phyloP scores from a whole-genome alignment of 1,284 basidiomycete genomes.

The Ceratobasidium sp. region DNA sequence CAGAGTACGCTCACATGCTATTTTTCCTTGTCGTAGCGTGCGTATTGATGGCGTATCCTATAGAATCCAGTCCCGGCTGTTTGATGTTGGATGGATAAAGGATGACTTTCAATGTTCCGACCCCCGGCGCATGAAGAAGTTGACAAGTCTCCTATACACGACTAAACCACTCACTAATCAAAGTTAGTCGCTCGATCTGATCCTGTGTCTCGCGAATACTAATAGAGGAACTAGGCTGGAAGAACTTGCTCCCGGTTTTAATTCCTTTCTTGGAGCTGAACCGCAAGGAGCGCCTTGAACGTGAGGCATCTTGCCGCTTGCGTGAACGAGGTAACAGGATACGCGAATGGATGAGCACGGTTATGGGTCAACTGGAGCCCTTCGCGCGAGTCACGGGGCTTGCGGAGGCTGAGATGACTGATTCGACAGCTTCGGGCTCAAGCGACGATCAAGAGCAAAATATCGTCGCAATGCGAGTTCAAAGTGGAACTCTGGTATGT shows the following conservation, averaged over 20 bases:
- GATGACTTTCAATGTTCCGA: slow-evolving; percentile 1
- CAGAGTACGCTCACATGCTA: slow-evolving; percentile 2
- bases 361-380: too few species aligned
- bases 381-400: too few species aligned
- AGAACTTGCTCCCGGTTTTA: background rate
- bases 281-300: background rate
- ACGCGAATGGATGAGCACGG: background rate
- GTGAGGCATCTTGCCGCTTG: background rate
- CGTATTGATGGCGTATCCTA: background rate
- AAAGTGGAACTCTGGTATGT: too few species aligned
- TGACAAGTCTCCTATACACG: background rate
- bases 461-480: too few species aligned
- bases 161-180: slow-evolving; percentile 17
- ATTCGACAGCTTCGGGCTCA: too few species aligned
- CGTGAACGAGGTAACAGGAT: background rate
- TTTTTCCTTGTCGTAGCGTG: background rate
- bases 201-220: background rate
- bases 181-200: background rate
- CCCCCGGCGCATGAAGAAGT: background rate
- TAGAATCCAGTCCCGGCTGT: slow-evolving; percentile 24
- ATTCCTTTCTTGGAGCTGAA: background rate
- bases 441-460: too few species aligned
- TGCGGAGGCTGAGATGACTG: too few species aligned
- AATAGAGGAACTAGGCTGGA: background rate
- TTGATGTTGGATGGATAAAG: slow-evolving; percentile 25